phyloP scores from a whole-genome alignment of 768 basidiomycete species.

The Amanita fuliginea region DNA sequence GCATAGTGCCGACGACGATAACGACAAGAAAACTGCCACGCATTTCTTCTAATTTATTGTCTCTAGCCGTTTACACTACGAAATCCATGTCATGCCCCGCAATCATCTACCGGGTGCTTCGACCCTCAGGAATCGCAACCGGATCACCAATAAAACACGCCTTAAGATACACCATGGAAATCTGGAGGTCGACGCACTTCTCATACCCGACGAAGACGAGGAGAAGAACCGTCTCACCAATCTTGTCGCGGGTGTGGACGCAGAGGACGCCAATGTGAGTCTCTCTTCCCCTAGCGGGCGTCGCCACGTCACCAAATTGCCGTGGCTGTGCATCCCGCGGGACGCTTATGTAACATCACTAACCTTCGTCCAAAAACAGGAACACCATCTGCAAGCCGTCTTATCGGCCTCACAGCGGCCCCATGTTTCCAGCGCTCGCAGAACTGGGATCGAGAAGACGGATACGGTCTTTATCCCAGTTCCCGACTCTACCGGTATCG shows the following conservation, averaged over 20 bases:
- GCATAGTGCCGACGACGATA: constrained; percentile 43
- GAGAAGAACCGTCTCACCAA: constrained; percentile 69
- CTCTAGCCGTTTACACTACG: constrained; percentile 19
- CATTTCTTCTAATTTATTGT: constrained; percentile 24
- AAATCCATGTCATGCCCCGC: constrained; percentile 83
- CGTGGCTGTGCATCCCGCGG: constrained; percentile 43
- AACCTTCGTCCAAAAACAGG: constrained; percentile 21
- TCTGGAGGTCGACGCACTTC: constrained; percentile 69
- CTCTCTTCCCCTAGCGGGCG: constrained; percentile 18
- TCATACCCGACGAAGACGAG: constrained; percentile 81
- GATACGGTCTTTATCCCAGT: constrained; percentile 77
- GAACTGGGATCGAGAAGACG: constrained; percentile 22
- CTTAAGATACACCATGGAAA: constrained; percentile 76
- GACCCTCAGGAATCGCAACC: constrained; percentile 77
- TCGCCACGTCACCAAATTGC: constrained; percentile 29
- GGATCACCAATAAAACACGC: constrained; percentile 87
- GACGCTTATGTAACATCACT: constrained; percentile 30
- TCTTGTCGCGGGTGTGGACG: constrained; percentile 78
- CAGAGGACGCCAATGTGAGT: constrained; percentile 90
- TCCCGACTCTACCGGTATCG: constrained; percentile 77
- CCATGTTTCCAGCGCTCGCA: constrained; percentile 17
- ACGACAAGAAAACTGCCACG: constrained; percentile 27
- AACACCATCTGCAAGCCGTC: constrained; percentile 44
- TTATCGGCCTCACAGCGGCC: constrained; percentile 32
- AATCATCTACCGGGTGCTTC: constrained; percentile 68